phyloP scores from a whole-genome alignment of 495 filamentous ascomycete genomes.

The Amniculicola lignicola region DNA sequence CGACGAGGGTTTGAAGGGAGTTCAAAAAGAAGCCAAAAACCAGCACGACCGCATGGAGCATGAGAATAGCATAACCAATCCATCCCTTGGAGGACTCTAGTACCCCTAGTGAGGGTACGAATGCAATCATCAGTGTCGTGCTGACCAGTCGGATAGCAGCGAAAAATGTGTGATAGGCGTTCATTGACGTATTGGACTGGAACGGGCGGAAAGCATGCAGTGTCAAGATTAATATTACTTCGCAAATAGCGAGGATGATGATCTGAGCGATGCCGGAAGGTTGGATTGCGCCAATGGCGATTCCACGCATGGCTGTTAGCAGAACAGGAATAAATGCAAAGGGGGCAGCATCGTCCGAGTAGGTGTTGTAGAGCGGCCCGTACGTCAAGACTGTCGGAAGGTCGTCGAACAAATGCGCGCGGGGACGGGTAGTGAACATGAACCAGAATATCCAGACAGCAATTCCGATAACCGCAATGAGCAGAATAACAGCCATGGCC shows the following conservation, averaged over 20 bases:
- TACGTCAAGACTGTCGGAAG: conserved; percentile 84
- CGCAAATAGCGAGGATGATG: conserved; percentile 86
- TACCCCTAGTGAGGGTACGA: conserved; percentile 77
- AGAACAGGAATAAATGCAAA: conserved; percentile 85
- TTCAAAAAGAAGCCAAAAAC: conserved; percentile 94
- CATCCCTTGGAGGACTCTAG: conserved; percentile 77
- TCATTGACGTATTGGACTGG: conserved; percentile 93
- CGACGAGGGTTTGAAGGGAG: conserved; percentile 81
- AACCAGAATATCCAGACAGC: conserved; percentile 74
- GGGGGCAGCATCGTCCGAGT: conserved; percentile 79
- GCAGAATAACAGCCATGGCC: conserved; percentile 67
- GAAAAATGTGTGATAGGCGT: conserved; percentile 85
- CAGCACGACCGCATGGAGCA: conserved; percentile 80
- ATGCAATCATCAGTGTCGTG: conserved; percentile 80
- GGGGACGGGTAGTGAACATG: conserved; percentile 75
- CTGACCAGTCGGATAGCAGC: conserved; percentile 71
- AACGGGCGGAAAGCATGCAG: conserved; percentile 88
- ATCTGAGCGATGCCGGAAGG: conserved; percentile 90
- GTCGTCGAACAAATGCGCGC: conserved; percentile 86
- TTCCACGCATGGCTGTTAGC: conserved; percentile 76
- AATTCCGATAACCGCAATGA: conserved; percentile 68
- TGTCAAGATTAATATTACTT: conserved; percentile 85
- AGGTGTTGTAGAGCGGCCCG: conserved; percentile 97
- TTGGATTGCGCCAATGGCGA: conserved; percentile 89
- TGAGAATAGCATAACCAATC: conserved; percentile 89